Conservation (phyloP, 2,329 filamentous ascomycete genomes). For the Curvularia verruculosa region DNA sequence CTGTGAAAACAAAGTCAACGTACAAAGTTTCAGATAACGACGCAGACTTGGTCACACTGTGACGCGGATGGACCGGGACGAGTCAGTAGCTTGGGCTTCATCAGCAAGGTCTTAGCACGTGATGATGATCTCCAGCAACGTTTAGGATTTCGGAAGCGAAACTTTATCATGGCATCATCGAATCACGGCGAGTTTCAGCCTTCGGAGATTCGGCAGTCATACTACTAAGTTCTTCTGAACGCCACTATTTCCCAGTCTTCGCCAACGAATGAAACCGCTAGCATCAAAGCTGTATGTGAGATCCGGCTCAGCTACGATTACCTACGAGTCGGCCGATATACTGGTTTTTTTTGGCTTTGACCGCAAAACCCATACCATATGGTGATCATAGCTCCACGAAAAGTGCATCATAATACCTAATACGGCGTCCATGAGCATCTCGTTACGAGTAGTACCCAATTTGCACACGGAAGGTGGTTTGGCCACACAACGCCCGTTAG, state of each 20-base stretch:
- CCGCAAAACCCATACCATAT: conserved; percentile 21
- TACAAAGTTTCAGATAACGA: conserved; percentile 10
- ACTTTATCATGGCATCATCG: conserved; percentile 12
- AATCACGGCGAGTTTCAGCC: conserved; percentile 14
- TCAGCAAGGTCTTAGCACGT: conserved; percentile 11
- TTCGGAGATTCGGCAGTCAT: conserved; percentile 7
- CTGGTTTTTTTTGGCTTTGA: conserved; percentile 25
- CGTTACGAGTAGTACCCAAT: conserved; percentile 18
- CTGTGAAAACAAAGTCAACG: background rate
- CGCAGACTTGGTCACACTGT: conserved; percentile 8
- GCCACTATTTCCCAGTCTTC: conserved; percentile 6
- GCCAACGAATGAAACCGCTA: conserved; percentile 26
- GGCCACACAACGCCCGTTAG: conserved; percentile 16
- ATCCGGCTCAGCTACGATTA: conserved; percentile 18
- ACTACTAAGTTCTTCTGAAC: conserved; percentile 4
- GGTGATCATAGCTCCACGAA: conserved; percentile 29
- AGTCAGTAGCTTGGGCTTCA: conserved; percentile 21
- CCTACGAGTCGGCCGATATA: conserved; percentile 18
- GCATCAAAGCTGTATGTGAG: conserved; percentile 17
- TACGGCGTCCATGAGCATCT: conserved; percentile 1
- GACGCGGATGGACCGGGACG: conserved; percentile 20
- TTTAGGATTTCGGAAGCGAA: conserved; percentile 17
- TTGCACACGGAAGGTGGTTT: conserved; percentile 16
- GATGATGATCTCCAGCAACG: conserved; percentile 19
- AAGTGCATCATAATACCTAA: conserved; percentile 21